Evolutionary conservation across 768 basidiomycete genomes (phyloP).

Genomic region (Sistotremastrum suecicum): DNA sequence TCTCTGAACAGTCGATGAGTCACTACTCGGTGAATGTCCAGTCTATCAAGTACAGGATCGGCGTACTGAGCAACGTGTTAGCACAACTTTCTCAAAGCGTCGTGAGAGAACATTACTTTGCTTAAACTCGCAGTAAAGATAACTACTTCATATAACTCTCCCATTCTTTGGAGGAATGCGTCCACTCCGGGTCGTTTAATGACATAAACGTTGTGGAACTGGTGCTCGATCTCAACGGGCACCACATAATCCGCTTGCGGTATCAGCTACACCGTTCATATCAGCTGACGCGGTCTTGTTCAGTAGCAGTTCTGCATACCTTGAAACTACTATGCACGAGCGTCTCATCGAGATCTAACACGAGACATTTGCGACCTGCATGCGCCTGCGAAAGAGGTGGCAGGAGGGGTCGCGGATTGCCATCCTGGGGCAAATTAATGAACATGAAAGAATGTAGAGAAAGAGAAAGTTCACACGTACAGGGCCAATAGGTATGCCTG

Average conservation of each 20-base stretch:
- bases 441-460: constrained; percentile 2
- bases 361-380: constrained; percentile 84
- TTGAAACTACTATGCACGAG: constrained; percentile 97
- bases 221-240: constrained; percentile 96
- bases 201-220: constrained; percentile 98
- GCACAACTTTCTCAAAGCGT: constrained; percentile 3
- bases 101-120: constrained; percentile 47
- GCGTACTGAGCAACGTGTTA: constrained; percentile 59
- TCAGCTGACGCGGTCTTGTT: constrained; percentile 5
- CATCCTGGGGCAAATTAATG: constrained; percentile 44
- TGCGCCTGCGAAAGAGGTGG: constrained; percentile 73
- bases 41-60: constrained; percentile 94
- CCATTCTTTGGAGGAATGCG: constrained; percentile 94
- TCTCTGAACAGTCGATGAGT: constrained; percentile 92
- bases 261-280: constrained; percentile 49
- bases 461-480: constrained; percentile 33
- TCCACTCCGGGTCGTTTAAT: constrained; percentile 98
- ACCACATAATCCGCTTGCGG: constrained; percentile 94
- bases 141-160: constrained; percentile 94
- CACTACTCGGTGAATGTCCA: constrained; percentile 86
- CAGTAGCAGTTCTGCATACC: constrained; percentile 29
- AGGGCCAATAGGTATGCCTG: constrained; percentile 87
- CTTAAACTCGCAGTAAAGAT: constrained; percentile 96
- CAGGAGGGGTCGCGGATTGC: constrained; percentile 72
- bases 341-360: constrained; percentile 95